These are phyloP conservation scores for Aureobasidium leucospermi DNA, from an alignment of 2,329 filamentous ascomycete species.

Conservation along the genomic window DNA sequence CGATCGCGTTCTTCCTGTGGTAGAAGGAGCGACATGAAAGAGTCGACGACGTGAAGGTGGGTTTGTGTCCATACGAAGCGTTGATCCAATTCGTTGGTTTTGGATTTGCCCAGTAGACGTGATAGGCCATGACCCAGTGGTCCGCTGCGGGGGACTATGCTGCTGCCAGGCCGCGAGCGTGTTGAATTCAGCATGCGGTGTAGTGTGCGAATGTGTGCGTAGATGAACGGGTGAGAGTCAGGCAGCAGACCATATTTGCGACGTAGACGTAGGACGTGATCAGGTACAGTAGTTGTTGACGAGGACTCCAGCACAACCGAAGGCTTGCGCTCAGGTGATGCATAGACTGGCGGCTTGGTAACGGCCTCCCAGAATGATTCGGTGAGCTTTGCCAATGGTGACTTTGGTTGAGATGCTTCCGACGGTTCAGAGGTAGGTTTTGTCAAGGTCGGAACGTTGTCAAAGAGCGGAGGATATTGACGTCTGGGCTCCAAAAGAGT, in stretches of 20 bases:
- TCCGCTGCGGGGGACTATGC: constrained; percentile 23
- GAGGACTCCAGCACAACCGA: neutral
- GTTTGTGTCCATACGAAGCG: constrained; percentile 20
- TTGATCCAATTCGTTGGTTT: constrained; percentile 18
- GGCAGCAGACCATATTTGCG: constrained; percentile 29
- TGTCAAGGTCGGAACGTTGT: constrained; percentile 7
- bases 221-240: constrained; percentile 26
- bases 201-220: constrained; percentile 30
- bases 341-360: constrained; percentile 5
- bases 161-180: constrained; percentile 19
- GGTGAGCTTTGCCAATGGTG: constrained; percentile 17
- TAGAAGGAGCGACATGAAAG: constrained; percentile 27
- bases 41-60: constrained; percentile 25
- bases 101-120: constrained; percentile 16
- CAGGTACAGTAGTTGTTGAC: neutral
- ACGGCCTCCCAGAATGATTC: constrained; percentile 25
- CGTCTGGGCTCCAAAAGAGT: constrained; percentile 14
- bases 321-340: neutral
- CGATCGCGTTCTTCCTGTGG: constrained; percentile 22
- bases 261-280: constrained; percentile 18
- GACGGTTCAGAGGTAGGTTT: neutral
- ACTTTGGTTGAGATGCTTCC: neutral
- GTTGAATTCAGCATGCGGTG: constrained; percentile 30
- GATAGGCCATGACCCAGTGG: constrained; percentile 14
- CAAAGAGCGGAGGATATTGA: constrained; percentile 24